Conservation (phyloP, 2,329 filamentous ascomycete species). For the Hymenoscyphus scutula region DNA sequence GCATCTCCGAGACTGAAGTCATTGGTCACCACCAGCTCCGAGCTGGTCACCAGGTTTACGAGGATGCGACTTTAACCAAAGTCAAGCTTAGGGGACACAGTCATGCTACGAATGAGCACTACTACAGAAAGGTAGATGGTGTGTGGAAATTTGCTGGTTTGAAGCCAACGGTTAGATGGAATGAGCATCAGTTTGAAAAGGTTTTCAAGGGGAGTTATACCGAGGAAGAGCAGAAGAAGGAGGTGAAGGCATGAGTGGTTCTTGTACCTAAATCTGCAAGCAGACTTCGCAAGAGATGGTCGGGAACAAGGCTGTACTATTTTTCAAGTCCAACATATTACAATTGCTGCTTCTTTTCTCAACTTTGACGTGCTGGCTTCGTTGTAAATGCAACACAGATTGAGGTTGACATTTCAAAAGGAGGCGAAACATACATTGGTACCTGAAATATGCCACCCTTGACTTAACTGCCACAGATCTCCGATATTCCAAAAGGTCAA, state of each 20-base stretch:
- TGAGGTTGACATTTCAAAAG: too few species aligned
- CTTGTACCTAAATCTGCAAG: background rate
- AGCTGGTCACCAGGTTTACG: constrained; percentile 28
- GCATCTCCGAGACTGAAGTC: constrained; percentile 55
- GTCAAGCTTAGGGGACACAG: constrained; percentile 29
- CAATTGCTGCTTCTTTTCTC: background rate
- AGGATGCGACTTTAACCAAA: constrained; percentile 18
- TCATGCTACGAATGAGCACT: constrained; percentile 32
- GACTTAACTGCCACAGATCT: too few species aligned
- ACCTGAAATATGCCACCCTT: too few species aligned
- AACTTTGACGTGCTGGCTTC: background rate
- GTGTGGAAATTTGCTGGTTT: constrained; percentile 34
- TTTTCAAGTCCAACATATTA: background rate
- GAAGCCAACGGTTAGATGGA: constrained; percentile 32
- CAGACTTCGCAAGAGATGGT: background rate
- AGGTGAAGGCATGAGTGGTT: background rate
- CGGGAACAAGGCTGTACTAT: background rate
- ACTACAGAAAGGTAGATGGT: constrained; percentile 31
- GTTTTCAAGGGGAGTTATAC: constrained; percentile 30
- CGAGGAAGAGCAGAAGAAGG: constrained; percentile 5
- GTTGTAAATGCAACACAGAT: too few species aligned
- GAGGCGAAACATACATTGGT: too few species aligned
- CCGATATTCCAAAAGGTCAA: too few species aligned
- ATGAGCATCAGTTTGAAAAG: constrained; percentile 32
- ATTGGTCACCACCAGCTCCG: constrained; percentile 44